These are phyloP conservation scores for Trichoderma breve DNA, from an alignment of 2,329 filamentous ascomycete species.

Conservation along the genomic window DNA sequence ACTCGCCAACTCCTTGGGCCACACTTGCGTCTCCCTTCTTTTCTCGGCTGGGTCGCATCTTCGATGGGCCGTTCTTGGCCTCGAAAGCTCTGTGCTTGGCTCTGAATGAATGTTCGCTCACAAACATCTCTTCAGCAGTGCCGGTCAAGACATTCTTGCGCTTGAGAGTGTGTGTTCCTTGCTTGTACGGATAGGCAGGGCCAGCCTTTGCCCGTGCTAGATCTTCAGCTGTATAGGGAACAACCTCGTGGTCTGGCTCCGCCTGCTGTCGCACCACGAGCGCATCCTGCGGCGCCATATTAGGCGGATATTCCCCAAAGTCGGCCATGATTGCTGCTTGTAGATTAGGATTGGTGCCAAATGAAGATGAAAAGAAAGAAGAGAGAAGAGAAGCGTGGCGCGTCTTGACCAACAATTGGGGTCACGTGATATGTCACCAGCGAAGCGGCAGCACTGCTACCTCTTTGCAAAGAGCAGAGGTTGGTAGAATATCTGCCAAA, in stretches of 20 bases:
- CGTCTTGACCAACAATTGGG: background rate
- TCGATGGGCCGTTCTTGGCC: conserved; percentile 59
- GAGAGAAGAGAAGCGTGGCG: conserved; percentile 9
- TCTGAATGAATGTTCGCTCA: conserved; percentile 89
- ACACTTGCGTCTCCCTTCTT: conserved; percentile 80
- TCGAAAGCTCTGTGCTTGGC: conserved; percentile 83
- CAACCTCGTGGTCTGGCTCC: conserved; percentile 58
- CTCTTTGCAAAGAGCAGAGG: background rate
- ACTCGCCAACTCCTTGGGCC: conserved; percentile 82
- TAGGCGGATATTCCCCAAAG: conserved; percentile 63
- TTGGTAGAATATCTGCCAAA: background rate
- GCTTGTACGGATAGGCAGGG: conserved; percentile 72
- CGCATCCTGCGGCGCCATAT: conserved; percentile 63
- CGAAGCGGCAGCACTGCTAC: background rate
- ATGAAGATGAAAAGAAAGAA: background rate
- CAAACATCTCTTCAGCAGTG: conserved; percentile 79
- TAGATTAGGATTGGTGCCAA: background rate
- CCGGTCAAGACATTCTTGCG: conserved; percentile 84
- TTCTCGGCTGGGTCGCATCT: conserved; percentile 72
- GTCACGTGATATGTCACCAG: background rate
- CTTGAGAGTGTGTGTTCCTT: conserved; percentile 60
- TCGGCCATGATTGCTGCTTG: conserved; percentile 49
- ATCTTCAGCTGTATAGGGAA: conserved; percentile 69
- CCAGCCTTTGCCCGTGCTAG: conserved; percentile 64
- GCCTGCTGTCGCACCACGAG: conserved; percentile 57